phyloP scores from a whole-genome alignment of 257 asterid species.

The Paraleonurus japonicus region DNA sequence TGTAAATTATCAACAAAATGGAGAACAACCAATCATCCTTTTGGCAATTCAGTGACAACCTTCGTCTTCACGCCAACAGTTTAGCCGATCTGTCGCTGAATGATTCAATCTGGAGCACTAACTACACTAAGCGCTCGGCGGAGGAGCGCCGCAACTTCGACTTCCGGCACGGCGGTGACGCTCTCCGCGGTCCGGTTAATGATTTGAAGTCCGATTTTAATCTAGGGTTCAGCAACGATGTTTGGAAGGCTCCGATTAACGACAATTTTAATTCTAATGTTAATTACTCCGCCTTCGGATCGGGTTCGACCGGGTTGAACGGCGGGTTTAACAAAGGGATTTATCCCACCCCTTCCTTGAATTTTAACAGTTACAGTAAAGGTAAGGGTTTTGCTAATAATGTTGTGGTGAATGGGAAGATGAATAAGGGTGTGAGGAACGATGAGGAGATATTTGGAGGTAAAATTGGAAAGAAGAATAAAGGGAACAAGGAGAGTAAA shows the following conservation, averaged over 20 bases:
- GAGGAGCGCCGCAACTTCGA: constrained; percentile 83
- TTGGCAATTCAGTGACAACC: constrained; percentile 93
- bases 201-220: constrained; percentile 47
- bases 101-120: constrained; percentile 92
- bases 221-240: constrained; percentile 42
- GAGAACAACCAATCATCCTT: constrained; percentile 75
- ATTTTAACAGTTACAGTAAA: constrained; percentile 40
- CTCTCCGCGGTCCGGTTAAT: constrained; percentile 20
- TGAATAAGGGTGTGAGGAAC: constrained; percentile 44
- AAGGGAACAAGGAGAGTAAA: constrained; percentile 45
- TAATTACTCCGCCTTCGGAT: constrained; percentile 46
- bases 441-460: constrained; percentile 54
- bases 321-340: constrained; percentile 92
- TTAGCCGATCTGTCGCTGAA: constrained; percentile 70
- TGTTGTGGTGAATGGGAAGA: constrained; percentile 43
- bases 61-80: constrained; percentile 63
- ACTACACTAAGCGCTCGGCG: constrained; percentile 54
- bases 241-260: constrained; percentile 51
- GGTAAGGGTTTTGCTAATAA: constrained; percentile 45
- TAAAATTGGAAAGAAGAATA: constrained; percentile 68
- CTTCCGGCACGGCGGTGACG: constrained; percentile 54
- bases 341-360: constrained; percentile 48
- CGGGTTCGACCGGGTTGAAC: constrained; percentile 47
- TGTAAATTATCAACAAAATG: constrained; percentile 35
- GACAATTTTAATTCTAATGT: constrained; percentile 6